These are phyloP conservation scores for Cyclotella choctawhatcheeana DNA, from an alignment of 108 stramenopile species.

Conservation along the genomic window DNA sequence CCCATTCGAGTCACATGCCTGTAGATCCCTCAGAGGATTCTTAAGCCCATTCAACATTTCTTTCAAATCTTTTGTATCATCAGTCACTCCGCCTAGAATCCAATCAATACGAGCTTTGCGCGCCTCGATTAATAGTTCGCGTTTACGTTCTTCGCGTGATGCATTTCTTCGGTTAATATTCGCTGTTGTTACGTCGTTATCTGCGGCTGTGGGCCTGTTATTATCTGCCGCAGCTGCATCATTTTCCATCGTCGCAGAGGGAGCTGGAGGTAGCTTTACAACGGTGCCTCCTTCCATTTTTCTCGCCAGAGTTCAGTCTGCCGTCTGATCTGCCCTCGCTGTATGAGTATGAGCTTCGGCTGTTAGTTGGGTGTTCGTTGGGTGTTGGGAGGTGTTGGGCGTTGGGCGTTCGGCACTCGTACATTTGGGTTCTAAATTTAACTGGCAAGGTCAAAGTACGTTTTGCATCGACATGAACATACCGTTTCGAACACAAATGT, in stretches of 20 bases:
- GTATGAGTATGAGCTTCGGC: neutral
- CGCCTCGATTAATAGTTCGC: slow-evolving; percentile 69
- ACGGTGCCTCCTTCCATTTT: neutral
- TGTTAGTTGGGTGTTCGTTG: neutral
- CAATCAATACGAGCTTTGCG: slow-evolving; percentile 68
- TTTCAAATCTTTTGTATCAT: neutral
- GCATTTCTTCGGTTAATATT: slow-evolving; percentile 31
- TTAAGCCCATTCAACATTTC: slow-evolving; percentile 8
- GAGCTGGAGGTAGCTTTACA: neutral
- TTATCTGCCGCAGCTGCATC: neutral
- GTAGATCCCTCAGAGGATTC: slow-evolving; percentile 32
- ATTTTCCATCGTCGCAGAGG: neutral
- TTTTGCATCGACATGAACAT: too few species aligned
- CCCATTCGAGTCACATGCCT: slow-evolving; percentile 27
- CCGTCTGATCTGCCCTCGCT: neutral
- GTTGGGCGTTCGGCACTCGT: too few species aligned
- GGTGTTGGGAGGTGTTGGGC: neutral
- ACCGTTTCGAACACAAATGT: too few species aligned
- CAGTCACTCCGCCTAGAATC: slow-evolving; percentile 44
- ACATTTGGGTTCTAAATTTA: too few species aligned
- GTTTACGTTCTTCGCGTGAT: slow-evolving; percentile 64
- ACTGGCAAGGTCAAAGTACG: too few species aligned
- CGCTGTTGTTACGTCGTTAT: neutral
- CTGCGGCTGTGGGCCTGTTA: neutral
- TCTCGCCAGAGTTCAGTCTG: neutral